Evolutionary conservation across 2,329 filamentous ascomycete genomes (phyloP), one percentile per base, ranked within the genome.

Genomic region (Myriosclerotinia scirpicola): DNA sequence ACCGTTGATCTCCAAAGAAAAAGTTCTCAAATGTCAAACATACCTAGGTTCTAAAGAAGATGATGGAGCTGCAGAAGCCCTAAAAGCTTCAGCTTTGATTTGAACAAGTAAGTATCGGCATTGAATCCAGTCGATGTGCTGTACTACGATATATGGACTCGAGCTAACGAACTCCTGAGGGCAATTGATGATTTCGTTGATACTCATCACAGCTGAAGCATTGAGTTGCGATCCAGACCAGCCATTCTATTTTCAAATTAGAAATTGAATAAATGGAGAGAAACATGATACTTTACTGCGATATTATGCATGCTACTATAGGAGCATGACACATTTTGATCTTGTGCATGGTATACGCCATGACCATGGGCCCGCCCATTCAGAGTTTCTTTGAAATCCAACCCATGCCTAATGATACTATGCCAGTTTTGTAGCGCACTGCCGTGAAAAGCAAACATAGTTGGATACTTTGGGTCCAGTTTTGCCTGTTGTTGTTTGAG

Each of bases 381-480:
- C 0, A 76, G 53, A 0, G 80, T 78, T 0, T 84, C 77, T 5
- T 86, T 84, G 78, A 88, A 97, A 75, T 96, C 86, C 7, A 97
- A 80, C 0, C 93, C 93, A 68, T 90, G 86, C 42, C 93, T 87
- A 69, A 97, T 87, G 72, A 97, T 97, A 72, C 89, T 90, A 77
- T 97, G 93, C 93, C 93, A 97, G 73, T 96, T 97, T 3, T 77
- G 71, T 3, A 96, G 70, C 0, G 79, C 76, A 73, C 91, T 96
- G 7, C 93, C 93, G 76, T 97, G 93, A 88, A 90, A 97, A 0
- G 91, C 92, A 73, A 96, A 92, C 1, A 97, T 77, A 0, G 91
- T 94, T 0, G 90, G 90, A 71, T 86, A 81, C 67, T 77, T 70
- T 55, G 81, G 71, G 1, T 75, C 68, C 5, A 73, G 53, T 26